These are phyloP conservation scores for Huntiella abstrusa DNA, from an alignment of 2,329 filamentous ascomycete genomes.

Conservation along the genomic window DNA sequence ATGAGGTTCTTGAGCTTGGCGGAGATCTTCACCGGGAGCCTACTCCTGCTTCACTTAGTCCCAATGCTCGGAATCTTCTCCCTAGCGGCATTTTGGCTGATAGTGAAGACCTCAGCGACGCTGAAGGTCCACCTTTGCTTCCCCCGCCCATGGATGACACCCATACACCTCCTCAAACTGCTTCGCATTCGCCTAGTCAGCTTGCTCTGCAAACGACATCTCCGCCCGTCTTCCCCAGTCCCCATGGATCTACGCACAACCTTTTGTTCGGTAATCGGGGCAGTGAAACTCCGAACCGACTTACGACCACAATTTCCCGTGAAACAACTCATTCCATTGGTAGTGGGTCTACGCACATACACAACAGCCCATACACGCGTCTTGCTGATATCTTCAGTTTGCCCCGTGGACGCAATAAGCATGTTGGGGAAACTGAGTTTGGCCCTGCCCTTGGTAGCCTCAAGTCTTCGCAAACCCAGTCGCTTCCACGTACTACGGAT, in stretches of 20 bases:
- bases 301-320: slow-evolving; percentile 7
- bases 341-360: slow-evolving; percentile 22
- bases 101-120: slow-evolving; percentile 21
- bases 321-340: slow-evolving; percentile 17
- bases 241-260: slow-evolving; percentile 40
- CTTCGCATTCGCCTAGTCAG: slow-evolving; percentile 32
- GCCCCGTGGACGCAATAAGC: slow-evolving; percentile 34
- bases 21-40: not conserved
- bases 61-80: slow-evolving; percentile 53
- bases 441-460: slow-evolving; percentile 50
- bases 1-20: not conserved
- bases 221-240: slow-evolving; percentile 39
- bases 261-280: slow-evolving; percentile 28
- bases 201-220: slow-evolving; percentile 40
- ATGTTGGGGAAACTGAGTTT: slow-evolving; percentile 26
- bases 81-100: slow-evolving; percentile 51
- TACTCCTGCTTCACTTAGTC: slow-evolving; percentile 43
- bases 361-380: slow-evolving; percentile 16
- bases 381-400: slow-evolving; percentile 35
- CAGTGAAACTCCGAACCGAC: slow-evolving; percentile 10
- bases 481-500: slow-evolving; percentile 46
- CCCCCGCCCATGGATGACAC: slow-evolving; percentile 18
- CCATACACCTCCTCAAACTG: slow-evolving; percentile 15
- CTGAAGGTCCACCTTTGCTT: slow-evolving; percentile 32
- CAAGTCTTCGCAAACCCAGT: slow-evolving; percentile 57